Conservation (phyloP, 1,284 basidiomycete genomes). For the Fereydounia khargensis region DNA sequence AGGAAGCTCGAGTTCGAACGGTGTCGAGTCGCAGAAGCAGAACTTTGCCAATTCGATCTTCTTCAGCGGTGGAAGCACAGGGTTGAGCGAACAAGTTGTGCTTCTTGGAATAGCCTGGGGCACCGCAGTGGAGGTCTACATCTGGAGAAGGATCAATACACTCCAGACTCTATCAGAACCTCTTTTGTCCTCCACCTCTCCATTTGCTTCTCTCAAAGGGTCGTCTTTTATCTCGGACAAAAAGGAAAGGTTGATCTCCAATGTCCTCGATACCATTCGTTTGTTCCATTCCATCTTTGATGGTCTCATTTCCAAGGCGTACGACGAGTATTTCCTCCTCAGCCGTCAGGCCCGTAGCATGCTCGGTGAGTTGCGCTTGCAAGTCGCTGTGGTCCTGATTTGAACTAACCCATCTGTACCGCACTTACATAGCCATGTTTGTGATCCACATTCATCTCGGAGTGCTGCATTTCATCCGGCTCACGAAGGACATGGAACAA, state of each 20-base stretch:
- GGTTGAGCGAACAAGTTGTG: constrained; percentile 31
- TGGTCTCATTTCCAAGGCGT: constrained; percentile 14
- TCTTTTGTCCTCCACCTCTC: constrained; percentile 6
- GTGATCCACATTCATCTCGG: constrained; percentile 34
- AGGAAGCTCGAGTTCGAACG: background rate
- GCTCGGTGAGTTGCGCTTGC: constrained; percentile 3
- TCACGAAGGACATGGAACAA: constrained; percentile 25
- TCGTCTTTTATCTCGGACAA: constrained; percentile 15
- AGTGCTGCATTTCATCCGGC: constrained; percentile 20
- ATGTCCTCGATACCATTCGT: constrained; percentile 22
- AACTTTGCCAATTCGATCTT: no score
- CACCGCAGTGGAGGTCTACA: constrained; percentile 36
- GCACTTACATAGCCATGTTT: constrained; percentile 7
- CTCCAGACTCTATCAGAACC: constrained; percentile 13
- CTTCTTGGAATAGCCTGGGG: constrained; percentile 33
- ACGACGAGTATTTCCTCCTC: constrained; percentile 26
- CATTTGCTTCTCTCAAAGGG: constrained; percentile 15
- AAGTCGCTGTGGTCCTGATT: background rate
- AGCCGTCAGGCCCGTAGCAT: constrained; percentile 27
- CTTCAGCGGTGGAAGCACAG: background rate
- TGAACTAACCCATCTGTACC: background rate
- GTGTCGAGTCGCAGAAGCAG: background rate
- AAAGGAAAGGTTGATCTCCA: constrained; percentile 34
- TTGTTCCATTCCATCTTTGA: constrained; percentile 36
- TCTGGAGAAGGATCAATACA: constrained; percentile 27